Conservation (phyloP, 345 rosid genomes). For the Cochlearia excelsa region DNA sequence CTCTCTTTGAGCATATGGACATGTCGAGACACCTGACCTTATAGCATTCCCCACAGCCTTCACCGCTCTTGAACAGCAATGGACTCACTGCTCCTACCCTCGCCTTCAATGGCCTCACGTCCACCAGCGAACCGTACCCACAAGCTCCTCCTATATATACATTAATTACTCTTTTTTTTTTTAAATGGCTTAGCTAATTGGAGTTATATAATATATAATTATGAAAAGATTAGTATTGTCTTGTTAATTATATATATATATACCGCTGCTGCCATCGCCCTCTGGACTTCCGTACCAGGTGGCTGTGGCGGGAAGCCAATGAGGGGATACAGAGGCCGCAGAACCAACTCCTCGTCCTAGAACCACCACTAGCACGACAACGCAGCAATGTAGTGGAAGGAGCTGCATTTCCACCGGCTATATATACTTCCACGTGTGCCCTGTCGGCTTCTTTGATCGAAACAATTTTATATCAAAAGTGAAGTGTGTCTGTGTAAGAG, state of each 20-base stretch:
- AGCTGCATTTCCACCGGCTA: too few species aligned
- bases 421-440: too few species aligned
- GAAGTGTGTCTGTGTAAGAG: too few species aligned
- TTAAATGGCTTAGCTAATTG: too few species aligned
- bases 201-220: too few species aligned
- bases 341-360: too few species aligned
- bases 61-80: conserved; percentile 76
- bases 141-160: conserved; percentile 71
- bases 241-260: not conserved
- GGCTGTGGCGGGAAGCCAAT: conserved; percentile 87
- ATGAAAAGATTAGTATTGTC: too few species aligned
- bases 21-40: conserved; percentile 75
- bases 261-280: conserved; percentile 97
- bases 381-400: too few species aligned
- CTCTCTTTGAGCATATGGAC: conserved; percentile 76
- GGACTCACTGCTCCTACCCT: conserved; percentile 96
- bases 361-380: too few species aligned
- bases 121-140: conserved; percentile 88
- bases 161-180: not conserved
- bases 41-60: conserved; percentile 94
- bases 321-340: conserved; percentile 5
- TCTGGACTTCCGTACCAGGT: conserved; percentile 96
- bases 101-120: conserved; percentile 82
- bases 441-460: too few species aligned
- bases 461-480: too few species aligned